These are phyloP conservation scores for Abrus precatorius DNA, from an alignment of 306 rosid genomes.

Conservation along the genomic window DNA sequence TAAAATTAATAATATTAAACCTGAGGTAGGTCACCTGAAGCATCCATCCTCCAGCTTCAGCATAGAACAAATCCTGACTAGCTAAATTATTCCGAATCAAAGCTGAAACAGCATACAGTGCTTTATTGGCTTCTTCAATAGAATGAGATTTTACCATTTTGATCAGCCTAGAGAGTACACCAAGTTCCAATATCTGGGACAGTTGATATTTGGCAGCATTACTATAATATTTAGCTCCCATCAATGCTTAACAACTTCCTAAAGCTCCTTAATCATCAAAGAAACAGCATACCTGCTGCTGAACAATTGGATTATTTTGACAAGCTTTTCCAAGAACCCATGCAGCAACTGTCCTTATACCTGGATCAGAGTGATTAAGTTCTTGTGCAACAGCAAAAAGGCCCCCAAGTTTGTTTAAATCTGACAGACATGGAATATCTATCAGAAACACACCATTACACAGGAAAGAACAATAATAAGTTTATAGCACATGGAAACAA, in stretches of 20 bases:
- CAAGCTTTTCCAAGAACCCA: constrained; percentile 90
- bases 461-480: not conserved
- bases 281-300: constrained; percentile 68
- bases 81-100: constrained; percentile 68
- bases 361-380: constrained; percentile 71
- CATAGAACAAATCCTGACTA: constrained; percentile 73
- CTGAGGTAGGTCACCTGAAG: constrained; percentile 68
- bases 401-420: constrained; percentile 86
- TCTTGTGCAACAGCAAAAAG: constrained; percentile 59
- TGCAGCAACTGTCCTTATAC: constrained; percentile 75
- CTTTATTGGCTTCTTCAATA: constrained; percentile 84
- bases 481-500: constrained; percentile 19
- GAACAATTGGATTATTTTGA: constrained; percentile 86
- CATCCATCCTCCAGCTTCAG: constrained; percentile 68
- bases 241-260: constrained; percentile 15
- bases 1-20: constrained; percentile 12
- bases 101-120: constrained; percentile 87
- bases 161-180: constrained; percentile 73
- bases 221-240: constrained; percentile 38
- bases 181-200: constrained; percentile 73
- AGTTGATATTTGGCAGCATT: constrained; percentile 32
- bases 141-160: constrained; percentile 72
- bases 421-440: constrained; percentile 52
- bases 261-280: constrained; percentile 32
- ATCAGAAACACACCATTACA: constrained; percentile 36